Percentiles rank a stretch among this genome's conserved stretches.
phyloP scores from a whole-genome alignment of 2,329 filamentous ascomycete genomes.

The Stagonosporopsis chrysanthemi region DNA sequence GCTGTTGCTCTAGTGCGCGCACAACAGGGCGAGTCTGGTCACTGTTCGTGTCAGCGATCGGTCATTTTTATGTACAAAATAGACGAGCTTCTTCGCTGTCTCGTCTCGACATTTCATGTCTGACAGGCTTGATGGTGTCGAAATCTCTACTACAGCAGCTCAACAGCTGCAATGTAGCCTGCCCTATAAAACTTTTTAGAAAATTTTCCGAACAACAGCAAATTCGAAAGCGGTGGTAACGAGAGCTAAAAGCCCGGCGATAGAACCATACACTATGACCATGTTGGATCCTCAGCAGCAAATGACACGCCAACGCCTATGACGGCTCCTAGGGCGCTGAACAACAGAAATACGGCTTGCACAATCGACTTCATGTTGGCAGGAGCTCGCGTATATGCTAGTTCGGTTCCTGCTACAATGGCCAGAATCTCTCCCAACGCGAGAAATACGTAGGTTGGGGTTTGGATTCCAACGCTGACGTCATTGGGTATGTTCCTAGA shows the following conservation, averaged over 20 bases:
- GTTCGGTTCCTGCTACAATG: slow-evolving; percentile 49
- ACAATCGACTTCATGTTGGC: slow-evolving; percentile 45
- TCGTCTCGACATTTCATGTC: too few species aligned
- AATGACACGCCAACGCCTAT: slow-evolving; percentile 31
- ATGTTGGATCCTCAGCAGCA: slow-evolving; percentile 22
- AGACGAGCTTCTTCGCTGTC: too few species aligned
- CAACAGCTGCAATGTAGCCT: too few species aligned
- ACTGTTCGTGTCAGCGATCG: too few species aligned
- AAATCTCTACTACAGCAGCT: too few species aligned
- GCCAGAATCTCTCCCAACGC: slow-evolving; percentile 52
- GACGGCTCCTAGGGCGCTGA: slow-evolving; percentile 24
- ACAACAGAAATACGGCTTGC: slow-evolving; percentile 31
- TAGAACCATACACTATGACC: slow-evolving; percentile 20
- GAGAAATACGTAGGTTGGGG: slow-evolving; percentile 46
- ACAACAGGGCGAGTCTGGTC: too few species aligned
- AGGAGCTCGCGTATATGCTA: slow-evolving; percentile 51
- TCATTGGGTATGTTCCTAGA: slow-evolving; percentile 42
- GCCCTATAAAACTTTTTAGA: too few species aligned
- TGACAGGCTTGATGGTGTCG: too few species aligned
- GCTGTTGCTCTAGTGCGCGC: too few species aligned
- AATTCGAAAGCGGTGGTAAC: slow-evolving; percentile 2
- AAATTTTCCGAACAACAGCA: not conserved
- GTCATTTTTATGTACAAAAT: too few species aligned
- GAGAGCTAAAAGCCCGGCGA: slow-evolving; percentile 10
- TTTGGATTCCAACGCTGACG: slow-evolving; percentile 47